Base-by-base conservation (phyloP, 1,139 yeast genomes). In the Debaryomyces subglobosus region DNA sequence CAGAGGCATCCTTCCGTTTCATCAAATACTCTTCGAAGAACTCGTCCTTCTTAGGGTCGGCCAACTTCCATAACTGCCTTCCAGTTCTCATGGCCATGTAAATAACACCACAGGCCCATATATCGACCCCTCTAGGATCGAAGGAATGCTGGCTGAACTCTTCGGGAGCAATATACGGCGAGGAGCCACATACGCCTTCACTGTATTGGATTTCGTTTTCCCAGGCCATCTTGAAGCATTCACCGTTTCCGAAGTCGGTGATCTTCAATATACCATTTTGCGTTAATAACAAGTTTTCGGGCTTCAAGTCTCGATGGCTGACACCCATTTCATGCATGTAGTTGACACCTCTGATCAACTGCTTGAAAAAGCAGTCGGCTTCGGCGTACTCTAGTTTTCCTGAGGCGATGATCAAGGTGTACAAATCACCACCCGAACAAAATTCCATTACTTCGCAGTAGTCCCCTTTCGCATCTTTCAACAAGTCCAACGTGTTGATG, bases 81-180 rank as follows among this genome's bases (percentile, higher is more conserved):
- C 98, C 99, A 0, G 97, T 89, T 62, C 98, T 79, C 98, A 94
- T 92, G 8, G 97, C 97, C 97, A 94, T 91, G 67, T 92, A 94
- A 41, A 94, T 89, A 18, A 94, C 95, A 45, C 98, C 99, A 67
- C 96, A 86, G 0, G 98, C 88, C 99, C 99, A 94, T 42, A 94
- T 84, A 67, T 94, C 98, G 9, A 91, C 95, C 15, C 94, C 82
- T 42, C 98, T 73, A 2, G 98, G 95, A 64, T 94, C 98, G 65
- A 89, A 94, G 57, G 86, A 86, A 38, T 77, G 73, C 43, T 79
- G 81, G 2, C 80, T 78, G 64, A 85, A 94, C 65, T 91, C 97
- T 68, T 94, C 99, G 0, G 99, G 98, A 0, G 98, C 97, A 62
- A 94, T 94, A 64, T 94, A 94, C 1, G 98, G 97, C 7, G 90